A percentile compares a stretch with the other conserved stretches of the same genome.
These are phyloP conservation scores for Hordeum vulgare DNA, from an alignment of 176 grass and related monocot species.

Conservation along the genomic window MorexV3_pseudomolecules_assembly NC_058521.1:344194108-344194607, in stretches of 20 bases:
- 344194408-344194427: background rate
- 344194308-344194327: background rate
- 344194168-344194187: background rate
- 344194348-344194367: background rate
- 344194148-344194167: background rate
- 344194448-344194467: background rate
- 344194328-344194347: background rate
- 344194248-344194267: background rate
- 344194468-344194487: constrained; percentile 10
- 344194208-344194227: background rate
- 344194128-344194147: background rate
- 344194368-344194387: background rate
- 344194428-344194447: background rate
- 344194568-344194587: constrained; percentile 8
- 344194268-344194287: background rate
- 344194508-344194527: background rate
- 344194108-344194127: background rate
- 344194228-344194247: background rate
- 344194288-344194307: background rate
- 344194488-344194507: background rate
- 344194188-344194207: background rate
- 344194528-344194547: background rate
- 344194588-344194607: background rate
- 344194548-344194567: background rate
- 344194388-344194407: background rate